These are phyloP conservation scores for Acrodontium crateriforme DNA, from an alignment of 2,329 filamentous ascomycete genomes.

Conservation along the genomic window DNA sequence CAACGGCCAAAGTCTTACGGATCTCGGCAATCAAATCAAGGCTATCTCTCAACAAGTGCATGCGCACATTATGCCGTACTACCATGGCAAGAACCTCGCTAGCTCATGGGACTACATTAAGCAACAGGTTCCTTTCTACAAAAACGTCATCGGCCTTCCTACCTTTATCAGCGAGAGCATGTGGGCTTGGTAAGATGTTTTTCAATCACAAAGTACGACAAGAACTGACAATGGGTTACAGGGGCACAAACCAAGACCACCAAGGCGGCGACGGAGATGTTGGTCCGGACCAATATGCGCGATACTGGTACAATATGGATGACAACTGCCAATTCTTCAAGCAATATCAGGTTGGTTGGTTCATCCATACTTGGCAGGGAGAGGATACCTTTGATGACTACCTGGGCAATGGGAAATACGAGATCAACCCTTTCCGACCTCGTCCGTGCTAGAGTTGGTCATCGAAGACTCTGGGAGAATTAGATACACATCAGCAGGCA, in stretches of 20 bases:
- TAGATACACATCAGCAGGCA: too few species aligned
- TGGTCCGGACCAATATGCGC: background rate
- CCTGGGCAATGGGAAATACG: background rate
- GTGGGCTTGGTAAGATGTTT: background rate
- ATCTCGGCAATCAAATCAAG: background rate
- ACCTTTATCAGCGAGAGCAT: background rate
- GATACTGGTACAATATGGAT: background rate
- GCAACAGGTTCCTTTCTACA: slow-evolving; percentile 1
- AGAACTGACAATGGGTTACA: background rate
- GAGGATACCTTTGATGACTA: background rate
- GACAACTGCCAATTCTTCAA: slow-evolving; percentile 1
- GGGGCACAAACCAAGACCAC: background rate
- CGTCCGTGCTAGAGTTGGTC: too few species aligned
- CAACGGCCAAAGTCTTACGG: background rate
- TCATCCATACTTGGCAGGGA: background rate
- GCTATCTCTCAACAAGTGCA: background rate
- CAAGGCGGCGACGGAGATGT: background rate
- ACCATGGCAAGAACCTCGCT: background rate
- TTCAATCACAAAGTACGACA: background rate
- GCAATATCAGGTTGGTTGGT: background rate
- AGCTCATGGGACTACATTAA: background rate
- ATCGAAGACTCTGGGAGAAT: too few species aligned
- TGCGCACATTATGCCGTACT: slow-evolving; percentile 1
- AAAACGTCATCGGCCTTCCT: background rate
- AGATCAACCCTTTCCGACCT: background rate